Evolutionary conservation across 78 protist genomes (phyloP).

Genomic region (Monocercomonoides exilis): DNA sequence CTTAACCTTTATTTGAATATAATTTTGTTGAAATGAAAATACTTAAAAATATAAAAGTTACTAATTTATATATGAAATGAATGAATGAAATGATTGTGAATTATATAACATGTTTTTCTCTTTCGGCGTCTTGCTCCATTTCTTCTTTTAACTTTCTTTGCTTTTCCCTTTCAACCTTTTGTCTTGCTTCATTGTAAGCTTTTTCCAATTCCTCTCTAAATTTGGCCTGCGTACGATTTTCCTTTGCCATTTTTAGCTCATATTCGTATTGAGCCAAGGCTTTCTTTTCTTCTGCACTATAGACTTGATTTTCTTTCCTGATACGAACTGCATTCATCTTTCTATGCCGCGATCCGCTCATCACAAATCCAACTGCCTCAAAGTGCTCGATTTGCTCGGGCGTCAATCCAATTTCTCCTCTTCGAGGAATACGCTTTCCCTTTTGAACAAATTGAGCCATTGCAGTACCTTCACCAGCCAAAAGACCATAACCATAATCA

Average conservation of each 20-base stretch:
- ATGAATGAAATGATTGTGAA: no score
- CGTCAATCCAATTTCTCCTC: slow-evolving; percentile 83
- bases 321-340: slow-evolving; percentile 92
- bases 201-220: slow-evolving; percentile 30
- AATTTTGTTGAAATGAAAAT: no score
- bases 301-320: slow-evolving; percentile 77
- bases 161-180: no score
- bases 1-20: no score
- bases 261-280: slow-evolving; percentile 62
- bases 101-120: no score
- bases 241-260: slow-evolving; percentile 59
- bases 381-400: slow-evolving; percentile 58
- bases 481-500: slow-evolving; percentile 41
- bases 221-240: slow-evolving; percentile 45
- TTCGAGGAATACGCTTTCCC: slow-evolving; percentile 81
- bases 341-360: slow-evolving; percentile 78
- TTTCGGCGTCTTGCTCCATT: no score
- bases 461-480: slow-evolving; percentile 83
- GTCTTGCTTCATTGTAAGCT: neutral
- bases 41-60: no score
- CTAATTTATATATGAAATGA: no score
- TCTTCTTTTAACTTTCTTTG: no score
- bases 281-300: slow-evolving; percentile 72
- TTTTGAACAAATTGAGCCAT: slow-evolving; percentile 61
- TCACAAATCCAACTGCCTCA: slow-evolving; percentile 77